Conservation (phyloP, 305 asterid species). For the Solanum hybrid region DNA sequence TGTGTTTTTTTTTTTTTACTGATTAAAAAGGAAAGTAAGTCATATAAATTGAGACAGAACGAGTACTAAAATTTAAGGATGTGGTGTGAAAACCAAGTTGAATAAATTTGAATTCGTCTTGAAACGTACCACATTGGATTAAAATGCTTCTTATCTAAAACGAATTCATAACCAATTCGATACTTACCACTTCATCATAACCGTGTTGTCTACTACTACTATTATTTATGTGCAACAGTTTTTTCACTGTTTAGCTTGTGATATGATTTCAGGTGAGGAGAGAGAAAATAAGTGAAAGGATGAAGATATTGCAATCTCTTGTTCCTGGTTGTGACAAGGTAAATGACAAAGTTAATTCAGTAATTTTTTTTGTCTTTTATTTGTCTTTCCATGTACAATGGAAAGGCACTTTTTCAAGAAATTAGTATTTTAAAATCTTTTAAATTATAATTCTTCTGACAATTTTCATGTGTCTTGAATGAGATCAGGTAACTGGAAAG, state of each 20-base stretch:
- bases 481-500: slow-evolving; percentile 71
- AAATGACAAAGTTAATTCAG: slow-evolving; percentile 7
- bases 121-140: fast-evolving
- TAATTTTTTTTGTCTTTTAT: neutral
- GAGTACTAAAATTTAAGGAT: neutral
- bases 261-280: slow-evolving; percentile 52
- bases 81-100: neutral
- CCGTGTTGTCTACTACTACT: neutral
- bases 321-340: slow-evolving; percentile 97
- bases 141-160: neutral
- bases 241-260: neutral
- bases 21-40: too few species aligned
- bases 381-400: neutral
- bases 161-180: fast-evolving
- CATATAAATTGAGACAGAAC: neutral
- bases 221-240: neutral
- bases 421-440: neutral
- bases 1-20: too few species aligned
- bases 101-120: neutral
- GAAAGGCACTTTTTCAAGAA: neutral
- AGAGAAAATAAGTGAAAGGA: slow-evolving; percentile 76
- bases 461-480: slow-evolving; percentile 32
- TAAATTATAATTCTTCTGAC: slow-evolving; percentile 20
- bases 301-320: slow-evolving; percentile 65
- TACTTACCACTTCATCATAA: neutral